Conservation (phyloP, 108 stramenopile species). For the Chaetoceros muelleri region DNA sequence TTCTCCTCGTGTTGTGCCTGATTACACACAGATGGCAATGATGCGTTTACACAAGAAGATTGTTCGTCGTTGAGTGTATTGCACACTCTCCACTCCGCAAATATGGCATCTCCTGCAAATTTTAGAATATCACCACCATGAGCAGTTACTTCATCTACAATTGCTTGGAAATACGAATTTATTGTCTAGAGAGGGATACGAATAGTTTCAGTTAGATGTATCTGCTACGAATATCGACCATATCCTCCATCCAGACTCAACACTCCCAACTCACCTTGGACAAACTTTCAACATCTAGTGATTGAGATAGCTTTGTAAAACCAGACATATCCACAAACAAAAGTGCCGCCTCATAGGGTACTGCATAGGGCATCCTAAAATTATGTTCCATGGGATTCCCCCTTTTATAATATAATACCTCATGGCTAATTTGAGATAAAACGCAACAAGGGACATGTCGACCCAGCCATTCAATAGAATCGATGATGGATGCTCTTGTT, state of each 20-base stretch:
- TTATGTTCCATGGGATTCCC: background rate
- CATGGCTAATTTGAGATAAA: conserved; percentile 22
- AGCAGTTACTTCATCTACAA: conserved; percentile 49
- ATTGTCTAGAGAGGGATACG: conserved; percentile 29
- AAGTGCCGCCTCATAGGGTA: conserved; percentile 35
- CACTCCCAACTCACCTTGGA: conserved; percentile 19
- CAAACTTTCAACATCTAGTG: conserved; percentile 55
- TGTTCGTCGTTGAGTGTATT: conserved; percentile 2
- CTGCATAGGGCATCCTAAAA: background rate
- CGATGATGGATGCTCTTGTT: conserved; percentile 33
- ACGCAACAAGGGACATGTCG: conserved; percentile 50
- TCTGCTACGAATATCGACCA: background rate
- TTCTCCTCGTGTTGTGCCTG: background rate
- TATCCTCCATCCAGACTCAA: background rate
- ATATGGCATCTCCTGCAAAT: conserved; percentile 48
- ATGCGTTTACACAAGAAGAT: too few species aligned
- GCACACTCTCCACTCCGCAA: conserved; percentile 36
- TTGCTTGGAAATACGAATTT: conserved; percentile 68
- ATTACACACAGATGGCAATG: background rate
- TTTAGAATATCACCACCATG: conserved; percentile 64
- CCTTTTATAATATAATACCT: conserved; percentile 5
- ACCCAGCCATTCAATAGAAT: conserved; percentile 41
- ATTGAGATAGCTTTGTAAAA: conserved; percentile 62
- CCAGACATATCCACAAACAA: conserved; percentile 84
- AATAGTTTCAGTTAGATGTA: background rate